Percentiles rank a stretch among this genome's conserved stretches.
phyloP scores from a whole-genome alignment of 306 rosid species.

The Trifolium pratense region DNA sequence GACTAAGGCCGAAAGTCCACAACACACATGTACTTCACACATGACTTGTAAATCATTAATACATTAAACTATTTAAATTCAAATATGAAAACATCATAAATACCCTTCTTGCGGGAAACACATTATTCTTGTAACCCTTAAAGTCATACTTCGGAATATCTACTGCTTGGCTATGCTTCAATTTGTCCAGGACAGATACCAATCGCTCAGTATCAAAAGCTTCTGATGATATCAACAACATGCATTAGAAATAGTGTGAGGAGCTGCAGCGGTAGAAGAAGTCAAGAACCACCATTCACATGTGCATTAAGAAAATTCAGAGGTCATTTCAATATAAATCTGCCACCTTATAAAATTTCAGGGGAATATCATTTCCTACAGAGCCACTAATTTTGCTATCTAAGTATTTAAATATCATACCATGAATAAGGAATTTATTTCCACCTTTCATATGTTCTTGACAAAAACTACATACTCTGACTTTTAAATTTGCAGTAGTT shows the following conservation, averaged over 20 bases:
- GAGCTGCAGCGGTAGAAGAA: conserved; percentile 25
- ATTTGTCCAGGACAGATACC: conserved; percentile 73
- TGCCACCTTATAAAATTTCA: conserved; percentile 21
- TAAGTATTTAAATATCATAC: conserved; percentile 16
- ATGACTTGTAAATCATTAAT: conserved; percentile 27
- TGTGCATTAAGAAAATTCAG: conserved; percentile 5
- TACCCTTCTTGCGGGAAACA: conserved; percentile 94
- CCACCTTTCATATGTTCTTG: conserved; percentile 16
- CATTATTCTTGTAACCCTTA: conserved; percentile 84
- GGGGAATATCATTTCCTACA: conserved; percentile 6
- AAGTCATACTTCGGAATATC: conserved; percentile 96
- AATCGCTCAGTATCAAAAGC: conserved; percentile 88
- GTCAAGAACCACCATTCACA: conserved; percentile 36
- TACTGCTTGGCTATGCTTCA: conserved; percentile 89
- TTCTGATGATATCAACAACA: conserved; percentile 61
- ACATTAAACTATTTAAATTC: conserved; percentile 31
- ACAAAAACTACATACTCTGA: conserved; percentile 13
- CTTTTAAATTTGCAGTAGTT: conserved; percentile 28
- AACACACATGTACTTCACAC: not conserved
- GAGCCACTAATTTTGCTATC: conserved; percentile 16
- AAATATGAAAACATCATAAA: conserved; percentile 21
- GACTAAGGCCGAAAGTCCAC: not conserved
- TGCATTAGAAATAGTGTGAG: conserved; percentile 37
- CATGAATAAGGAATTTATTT: conserved; percentile 8
- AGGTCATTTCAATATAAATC: conserved; percentile 24